These are phyloP conservation scores for Phascolomyces articulosus DNA, from an alignment of 371 early-diverging fungal species.

Conservation along the genomic window DNA sequence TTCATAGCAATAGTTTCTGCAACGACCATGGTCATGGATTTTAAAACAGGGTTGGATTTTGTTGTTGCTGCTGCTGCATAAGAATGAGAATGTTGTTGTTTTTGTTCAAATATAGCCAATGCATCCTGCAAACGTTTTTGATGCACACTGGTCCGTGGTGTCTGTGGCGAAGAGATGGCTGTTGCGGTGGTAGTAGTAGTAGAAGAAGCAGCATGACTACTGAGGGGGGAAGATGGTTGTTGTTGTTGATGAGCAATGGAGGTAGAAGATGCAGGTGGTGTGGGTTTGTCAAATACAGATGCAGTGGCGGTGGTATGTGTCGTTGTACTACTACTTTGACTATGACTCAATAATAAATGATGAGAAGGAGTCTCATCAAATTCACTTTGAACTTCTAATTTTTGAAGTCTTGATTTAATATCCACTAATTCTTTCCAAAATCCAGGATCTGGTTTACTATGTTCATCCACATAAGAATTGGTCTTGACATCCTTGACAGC, in stretches of 20 bases:
- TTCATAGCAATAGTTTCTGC: constrained; percentile 20
- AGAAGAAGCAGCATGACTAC: not conserved
- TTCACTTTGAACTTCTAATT: constrained; percentile 15
- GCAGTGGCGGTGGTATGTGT: not conserved
- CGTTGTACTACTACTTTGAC: not conserved
- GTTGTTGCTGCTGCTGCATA: too few species aligned
- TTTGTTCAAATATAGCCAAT: constrained; percentile 15
- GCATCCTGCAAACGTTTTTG: constrained; percentile 19
- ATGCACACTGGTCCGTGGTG: constrained; percentile 9
- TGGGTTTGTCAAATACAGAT: constrained; percentile 3
- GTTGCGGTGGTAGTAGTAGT: too few species aligned
- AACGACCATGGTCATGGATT: constrained; percentile 16
- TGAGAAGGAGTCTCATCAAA: not conserved
- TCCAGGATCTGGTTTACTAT: not conserved
- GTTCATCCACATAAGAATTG: not conserved
- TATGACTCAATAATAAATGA: not conserved
- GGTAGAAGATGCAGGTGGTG: not conserved
- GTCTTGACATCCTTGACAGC: not conserved
- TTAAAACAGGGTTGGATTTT: not conserved
- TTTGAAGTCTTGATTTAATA: constrained; percentile 16
- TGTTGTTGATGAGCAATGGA: too few species aligned
- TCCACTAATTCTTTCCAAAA: constrained; percentile 14
- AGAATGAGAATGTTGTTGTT: constrained; percentile 5
- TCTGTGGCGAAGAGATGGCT: not conserved
- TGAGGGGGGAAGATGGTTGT: constrained; percentile 7